These are phyloP conservation scores for Morella rubra DNA, from an alignment of 306 rosid species.

Conservation along the genomic window DNA sequence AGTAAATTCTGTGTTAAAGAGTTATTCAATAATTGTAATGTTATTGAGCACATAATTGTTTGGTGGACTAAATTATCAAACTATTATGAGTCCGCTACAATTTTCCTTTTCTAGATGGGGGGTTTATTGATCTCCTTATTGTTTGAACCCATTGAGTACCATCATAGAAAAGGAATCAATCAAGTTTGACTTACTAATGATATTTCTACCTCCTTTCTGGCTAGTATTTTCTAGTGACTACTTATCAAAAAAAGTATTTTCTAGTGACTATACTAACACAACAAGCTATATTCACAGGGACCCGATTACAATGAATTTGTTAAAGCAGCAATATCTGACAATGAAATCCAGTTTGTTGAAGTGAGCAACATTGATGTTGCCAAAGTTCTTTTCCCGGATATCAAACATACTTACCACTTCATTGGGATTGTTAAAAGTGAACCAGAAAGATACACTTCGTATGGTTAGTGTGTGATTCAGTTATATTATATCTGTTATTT, in stretches of 20 bases:
- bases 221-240: neutral
- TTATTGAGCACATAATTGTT: neutral
- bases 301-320: conserved; percentile 65
- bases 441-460: conserved; percentile 75
- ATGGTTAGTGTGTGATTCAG: conserved; percentile 57
- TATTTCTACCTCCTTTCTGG: conserved; percentile 14
- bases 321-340: conserved; percentile 69
- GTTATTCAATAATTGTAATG: no score
- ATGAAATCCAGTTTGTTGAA: conserved; percentile 79
- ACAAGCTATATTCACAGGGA: conserved; percentile 48
- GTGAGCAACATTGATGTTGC: conserved; percentile 61
- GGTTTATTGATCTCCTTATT: neutral
- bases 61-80: neutral
- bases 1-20: no score
- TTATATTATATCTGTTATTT: neutral
- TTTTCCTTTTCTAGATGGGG: neutral
- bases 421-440: conserved; percentile 82
- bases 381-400: conserved; percentile 61
- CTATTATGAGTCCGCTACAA: neutral
- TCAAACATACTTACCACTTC: conserved; percentile 42
- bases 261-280: conserved; percentile 5
- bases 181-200: neutral
- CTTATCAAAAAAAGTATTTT: no score
- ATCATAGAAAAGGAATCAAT: neutral
- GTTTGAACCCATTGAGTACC: neutral